A percentile compares a stretch with the other conserved stretches of the same genome.
phyloP scores from a whole-genome alignment of 345 rosid species.

The Zanthoxylum bungeanum region DNA sequence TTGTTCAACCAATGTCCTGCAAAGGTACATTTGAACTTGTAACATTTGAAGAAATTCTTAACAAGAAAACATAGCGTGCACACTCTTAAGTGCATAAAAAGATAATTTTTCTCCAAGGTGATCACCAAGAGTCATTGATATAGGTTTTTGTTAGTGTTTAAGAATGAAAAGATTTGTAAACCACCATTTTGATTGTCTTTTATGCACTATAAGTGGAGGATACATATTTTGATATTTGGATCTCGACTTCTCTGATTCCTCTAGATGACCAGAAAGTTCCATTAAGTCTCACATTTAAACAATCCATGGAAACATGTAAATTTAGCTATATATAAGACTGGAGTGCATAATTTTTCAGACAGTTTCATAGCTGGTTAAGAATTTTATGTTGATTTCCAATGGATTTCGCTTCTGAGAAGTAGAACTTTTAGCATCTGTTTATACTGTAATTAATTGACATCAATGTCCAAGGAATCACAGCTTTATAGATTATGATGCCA shows the following conservation, averaged over 20 bases:
- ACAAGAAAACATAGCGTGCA: background rate
- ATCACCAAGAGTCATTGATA: background rate
- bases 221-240: background rate
- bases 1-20: conserved; percentile 83
- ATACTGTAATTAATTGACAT: background rate
- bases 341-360: background rate
- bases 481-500: background rate
- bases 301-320: background rate
- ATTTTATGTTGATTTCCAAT: background rate
- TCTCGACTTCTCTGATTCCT: background rate
- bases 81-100: background rate
- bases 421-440: background rate
- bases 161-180: background rate
- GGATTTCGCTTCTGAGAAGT: background rate
- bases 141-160: no score
- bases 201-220: background rate
- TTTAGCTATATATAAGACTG: background rate
- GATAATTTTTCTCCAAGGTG: background rate
- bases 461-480: background rate
- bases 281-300: background rate
- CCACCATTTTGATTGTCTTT: background rate
- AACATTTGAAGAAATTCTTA: background rate
- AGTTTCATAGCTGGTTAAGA: background rate
- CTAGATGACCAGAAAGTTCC: background rate
- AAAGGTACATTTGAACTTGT: conserved; percentile 49